Evolutionary conservation across 179 eudicot genomes (phyloP).

Genomic region (Actinidia polygama): DNA sequence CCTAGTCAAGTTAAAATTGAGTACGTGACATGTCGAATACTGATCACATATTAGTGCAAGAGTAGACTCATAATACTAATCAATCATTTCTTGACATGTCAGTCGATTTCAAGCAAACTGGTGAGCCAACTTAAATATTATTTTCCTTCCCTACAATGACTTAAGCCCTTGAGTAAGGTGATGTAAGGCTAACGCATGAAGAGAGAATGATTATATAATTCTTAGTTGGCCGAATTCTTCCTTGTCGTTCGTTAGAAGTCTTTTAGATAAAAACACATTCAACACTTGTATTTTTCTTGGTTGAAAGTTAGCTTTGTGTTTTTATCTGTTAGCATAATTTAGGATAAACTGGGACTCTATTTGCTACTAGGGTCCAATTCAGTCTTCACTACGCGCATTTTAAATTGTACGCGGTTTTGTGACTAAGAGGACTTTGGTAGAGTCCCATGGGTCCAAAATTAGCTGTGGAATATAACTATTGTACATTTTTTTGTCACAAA

Average conservation of each 20-base stretch:
- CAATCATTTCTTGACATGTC: too few relatives aligned
- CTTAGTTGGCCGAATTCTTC: too few relatives aligned
- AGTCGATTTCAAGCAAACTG: neutral
- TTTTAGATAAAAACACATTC: neutral
- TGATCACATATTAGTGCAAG: too few relatives aligned
- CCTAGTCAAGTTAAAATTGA: too few relatives aligned
- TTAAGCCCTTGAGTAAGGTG: too few relatives aligned
- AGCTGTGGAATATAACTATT: neutral
- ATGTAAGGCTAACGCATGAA: too few relatives aligned
- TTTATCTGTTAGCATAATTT: neutral
- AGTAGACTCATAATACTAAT: too few relatives aligned
- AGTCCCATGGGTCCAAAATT: slow-evolving; percentile 3
- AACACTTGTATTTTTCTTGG: neutral
- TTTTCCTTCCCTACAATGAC: too few relatives aligned
- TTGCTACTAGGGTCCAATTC: slow-evolving; percentile 7
- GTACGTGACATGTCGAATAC: too few relatives aligned
- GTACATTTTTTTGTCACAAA: slow-evolving; percentile 1
- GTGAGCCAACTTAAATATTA: too few relatives aligned
- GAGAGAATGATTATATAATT: too few relatives aligned
- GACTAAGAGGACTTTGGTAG: neutral
- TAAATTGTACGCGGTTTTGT: neutral
- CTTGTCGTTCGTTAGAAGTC: too few relatives aligned
- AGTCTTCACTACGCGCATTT: neutral
- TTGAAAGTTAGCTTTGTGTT: neutral
- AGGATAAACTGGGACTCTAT: neutral